phyloP scores from a whole-genome alignment of 2,329 filamentous ascomycete species.

The Colletotrichum sublineola region DNA sequence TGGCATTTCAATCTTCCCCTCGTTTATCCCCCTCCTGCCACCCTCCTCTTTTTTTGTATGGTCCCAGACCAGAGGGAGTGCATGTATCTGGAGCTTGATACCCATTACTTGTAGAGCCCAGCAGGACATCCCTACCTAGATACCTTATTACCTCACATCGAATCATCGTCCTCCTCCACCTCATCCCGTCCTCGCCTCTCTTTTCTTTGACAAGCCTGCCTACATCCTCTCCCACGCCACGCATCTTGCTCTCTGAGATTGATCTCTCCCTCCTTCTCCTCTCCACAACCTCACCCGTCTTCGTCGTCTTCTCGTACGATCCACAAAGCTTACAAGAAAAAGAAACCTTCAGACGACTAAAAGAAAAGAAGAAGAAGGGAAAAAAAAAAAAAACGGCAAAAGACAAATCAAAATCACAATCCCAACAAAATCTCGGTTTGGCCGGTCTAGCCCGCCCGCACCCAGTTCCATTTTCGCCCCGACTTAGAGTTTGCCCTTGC shows the following conservation, averaged over 20 bases:
- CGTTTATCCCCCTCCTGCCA: constrained; percentile 22
- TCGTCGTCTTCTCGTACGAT: neutral
- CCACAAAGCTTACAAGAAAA: constrained; percentile 1
- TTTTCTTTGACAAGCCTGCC: neutral
- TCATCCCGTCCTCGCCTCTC: constrained; percentile 6
- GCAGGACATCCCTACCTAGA: neutral
- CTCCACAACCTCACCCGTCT: neutral
- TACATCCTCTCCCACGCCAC: neutral
- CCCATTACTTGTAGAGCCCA: neutral
- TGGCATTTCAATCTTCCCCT: constrained; percentile 20
- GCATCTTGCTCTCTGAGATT: neutral
- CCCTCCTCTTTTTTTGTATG: constrained; percentile 17
- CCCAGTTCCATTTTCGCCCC: constrained; percentile 22
- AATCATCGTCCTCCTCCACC: neutral
- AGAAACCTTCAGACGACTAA: neutral
- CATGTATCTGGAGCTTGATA: neutral
- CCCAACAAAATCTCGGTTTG: constrained; percentile 35
- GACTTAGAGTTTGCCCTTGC: constrained; percentile 41
- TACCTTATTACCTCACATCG: neutral
- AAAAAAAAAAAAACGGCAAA: neutral
- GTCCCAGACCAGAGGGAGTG: neutral
- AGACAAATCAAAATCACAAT: neutral
- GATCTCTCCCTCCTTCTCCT: neutral
- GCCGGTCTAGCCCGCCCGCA: constrained; percentile 35
- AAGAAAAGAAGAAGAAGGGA: neutral